A percentile compares a stretch with the other conserved stretches of the same genome.
Conservation (phyloP, 768 basidiomycete species). For the Termitomyces sp. region DNA sequence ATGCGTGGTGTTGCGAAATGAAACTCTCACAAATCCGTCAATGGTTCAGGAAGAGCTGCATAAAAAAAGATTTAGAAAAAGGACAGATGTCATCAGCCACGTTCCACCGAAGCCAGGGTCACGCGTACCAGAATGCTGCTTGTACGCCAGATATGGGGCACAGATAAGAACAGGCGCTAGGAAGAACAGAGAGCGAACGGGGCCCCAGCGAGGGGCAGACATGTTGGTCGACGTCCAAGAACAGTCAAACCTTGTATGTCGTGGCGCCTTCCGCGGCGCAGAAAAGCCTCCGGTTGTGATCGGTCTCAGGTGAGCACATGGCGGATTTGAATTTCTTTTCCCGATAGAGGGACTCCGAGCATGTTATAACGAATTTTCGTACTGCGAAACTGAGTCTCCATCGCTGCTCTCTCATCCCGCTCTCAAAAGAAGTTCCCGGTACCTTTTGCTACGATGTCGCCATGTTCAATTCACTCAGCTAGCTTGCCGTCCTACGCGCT, state of each 20-base stretch:
- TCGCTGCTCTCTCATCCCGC: no score
- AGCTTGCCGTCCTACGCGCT: no score
- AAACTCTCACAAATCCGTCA: conserved; percentile 45
- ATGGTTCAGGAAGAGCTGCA: conserved; percentile 55
- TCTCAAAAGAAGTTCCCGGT: no score
- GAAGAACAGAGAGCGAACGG: conserved; percentile 50
- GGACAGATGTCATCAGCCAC: conserved; percentile 4
- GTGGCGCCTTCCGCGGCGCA: not conserved
- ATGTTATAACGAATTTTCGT: no score
- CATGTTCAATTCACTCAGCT: no score
- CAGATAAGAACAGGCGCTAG: conserved; percentile 53
- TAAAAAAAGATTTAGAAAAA: not conserved
- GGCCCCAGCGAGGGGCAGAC: conserved; percentile 45
- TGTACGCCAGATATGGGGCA: conserved; percentile 42
- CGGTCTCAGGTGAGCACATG: not conserved
- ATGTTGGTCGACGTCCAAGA: conserved; percentile 13
- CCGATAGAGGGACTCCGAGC: no score
- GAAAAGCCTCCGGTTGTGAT: not conserved
- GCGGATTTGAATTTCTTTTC: not conserved
- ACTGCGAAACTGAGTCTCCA: no score
- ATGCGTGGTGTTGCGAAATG: not conserved
- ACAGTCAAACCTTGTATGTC: conserved; percentile 4
- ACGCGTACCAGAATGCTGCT: conserved; percentile 45
- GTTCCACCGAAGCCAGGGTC: not conserved
- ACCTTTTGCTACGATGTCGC: no score